A percentile compares a stretch with the other conserved stretches of the same genome.
Evolutionary conservation across 1,284 basidiomycete genomes (phyloP).

Genomic region (Malassezia yamatoensis): DNA sequence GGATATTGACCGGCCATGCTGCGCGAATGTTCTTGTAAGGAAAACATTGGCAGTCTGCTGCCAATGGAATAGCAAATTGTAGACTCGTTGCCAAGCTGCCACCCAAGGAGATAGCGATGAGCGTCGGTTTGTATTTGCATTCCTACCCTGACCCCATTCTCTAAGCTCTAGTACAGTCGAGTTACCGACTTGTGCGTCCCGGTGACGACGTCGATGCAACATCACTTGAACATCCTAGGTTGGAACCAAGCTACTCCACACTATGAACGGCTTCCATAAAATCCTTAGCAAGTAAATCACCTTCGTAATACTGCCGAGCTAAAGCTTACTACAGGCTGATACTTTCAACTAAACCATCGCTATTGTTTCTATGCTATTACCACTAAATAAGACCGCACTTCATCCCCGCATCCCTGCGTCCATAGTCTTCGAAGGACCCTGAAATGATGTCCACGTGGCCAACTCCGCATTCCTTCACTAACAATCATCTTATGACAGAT

Average conservation of each 20-base stretch:
- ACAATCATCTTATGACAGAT: slow-evolving; percentile 1
- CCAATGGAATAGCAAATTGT: neutral
- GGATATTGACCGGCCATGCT: slow-evolving; percentile 38
- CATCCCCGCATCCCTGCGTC: too few species aligned
- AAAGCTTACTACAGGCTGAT: too few species aligned
- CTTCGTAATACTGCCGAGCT: too few species aligned
- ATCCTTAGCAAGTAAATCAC: too few species aligned
- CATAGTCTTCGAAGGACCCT: too few species aligned
- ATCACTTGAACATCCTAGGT: neutral
- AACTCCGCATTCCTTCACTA: neutral
- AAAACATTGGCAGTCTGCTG: neutral
- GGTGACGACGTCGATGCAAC: neutral
- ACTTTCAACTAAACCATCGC: too few species aligned
- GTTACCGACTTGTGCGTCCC: neutral
- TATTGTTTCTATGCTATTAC: too few species aligned
- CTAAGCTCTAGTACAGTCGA: neutral
- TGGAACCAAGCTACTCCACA: neutral
- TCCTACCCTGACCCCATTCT: neutral
- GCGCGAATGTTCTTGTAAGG: slow-evolving; percentile 3
- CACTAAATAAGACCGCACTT: too few species aligned
- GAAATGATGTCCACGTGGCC: neutral
- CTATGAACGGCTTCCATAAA: too few species aligned
- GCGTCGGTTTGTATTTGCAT: neutral
- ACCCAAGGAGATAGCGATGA: neutral
- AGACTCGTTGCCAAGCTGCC: neutral